These are phyloP conservation scores for Escallonia rubra DNA, from an alignment of 129 eudicot species.

Conservation along the genomic window DNA sequence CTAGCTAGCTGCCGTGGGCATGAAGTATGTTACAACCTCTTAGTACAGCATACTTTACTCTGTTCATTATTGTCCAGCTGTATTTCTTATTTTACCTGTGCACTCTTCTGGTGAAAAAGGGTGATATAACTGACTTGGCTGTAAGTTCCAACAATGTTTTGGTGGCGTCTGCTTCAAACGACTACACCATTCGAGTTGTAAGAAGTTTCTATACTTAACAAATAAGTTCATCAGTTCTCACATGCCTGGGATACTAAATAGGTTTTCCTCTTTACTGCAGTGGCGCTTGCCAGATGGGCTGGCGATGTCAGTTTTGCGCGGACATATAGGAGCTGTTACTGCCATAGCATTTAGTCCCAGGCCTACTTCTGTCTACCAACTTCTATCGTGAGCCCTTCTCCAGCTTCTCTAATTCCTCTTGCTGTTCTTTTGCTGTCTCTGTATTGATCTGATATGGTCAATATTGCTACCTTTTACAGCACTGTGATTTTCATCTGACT, in stretches of 20 bases:
- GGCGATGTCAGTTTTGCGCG: constrained; percentile 83
- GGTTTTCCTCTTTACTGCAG: constrained; percentile 32
- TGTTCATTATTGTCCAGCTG: not conserved
- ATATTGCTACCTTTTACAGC: not conserved
- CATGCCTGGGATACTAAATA: constrained; percentile 8
- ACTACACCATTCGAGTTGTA: constrained; percentile 94
- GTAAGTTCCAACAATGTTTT: constrained; percentile 74
- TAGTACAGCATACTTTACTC: not conserved
- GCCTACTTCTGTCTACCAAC: constrained; percentile 55
- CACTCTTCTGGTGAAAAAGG: constrained; percentile 37
- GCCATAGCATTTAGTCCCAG: constrained; percentile 97
- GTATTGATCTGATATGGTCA: not conserved
- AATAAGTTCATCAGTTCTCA: not conserved
- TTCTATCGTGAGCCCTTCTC: constrained; percentile 71
- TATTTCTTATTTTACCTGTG: constrained; percentile 14
- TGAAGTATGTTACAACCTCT: constrained; percentile 54
- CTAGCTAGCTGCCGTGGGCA: constrained; percentile 98
- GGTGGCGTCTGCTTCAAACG: constrained; percentile 99
- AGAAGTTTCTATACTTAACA: constrained; percentile 26
- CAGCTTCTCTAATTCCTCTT: not conserved
- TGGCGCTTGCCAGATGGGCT: constrained; percentile 99
- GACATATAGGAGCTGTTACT: constrained; percentile 91
- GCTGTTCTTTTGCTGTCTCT: not conserved
- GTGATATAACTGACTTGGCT: constrained; percentile 97
- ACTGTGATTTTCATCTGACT: not conserved